Evolutionary conservation across 441 rosid species (phyloP).

Genomic region (Hura crepitans): DNA sequence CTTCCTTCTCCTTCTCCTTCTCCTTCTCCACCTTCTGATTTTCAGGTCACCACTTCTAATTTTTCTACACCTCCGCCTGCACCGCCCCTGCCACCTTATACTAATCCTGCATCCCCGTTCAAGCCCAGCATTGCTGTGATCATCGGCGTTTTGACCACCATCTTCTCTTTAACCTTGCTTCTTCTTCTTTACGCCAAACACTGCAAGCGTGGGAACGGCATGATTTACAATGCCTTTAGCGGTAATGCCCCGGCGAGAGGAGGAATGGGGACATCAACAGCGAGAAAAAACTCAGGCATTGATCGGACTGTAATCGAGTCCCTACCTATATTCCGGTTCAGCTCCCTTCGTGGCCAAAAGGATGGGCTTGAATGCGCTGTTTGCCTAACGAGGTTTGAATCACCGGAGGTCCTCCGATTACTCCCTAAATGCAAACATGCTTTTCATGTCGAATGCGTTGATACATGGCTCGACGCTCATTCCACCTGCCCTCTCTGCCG

Average conservation of each 20-base stretch:
- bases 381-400: constrained; percentile 59
- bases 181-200: constrained; percentile 74
- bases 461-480: constrained; percentile 95
- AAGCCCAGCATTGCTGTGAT: constrained; percentile 60
- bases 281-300: constrained; percentile 73
- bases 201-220: constrained; percentile 38
- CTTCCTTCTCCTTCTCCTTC: constrained; percentile 5
- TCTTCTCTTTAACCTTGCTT: constrained; percentile 72
- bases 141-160: constrained; percentile 54
- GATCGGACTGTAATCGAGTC: constrained; percentile 64
- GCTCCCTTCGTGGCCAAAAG: constrained; percentile 64
- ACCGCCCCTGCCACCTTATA: background rate
- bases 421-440: constrained; percentile 89
- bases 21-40: background rate
- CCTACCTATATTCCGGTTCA: constrained; percentile 76
- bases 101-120: constrained; percentile 34
- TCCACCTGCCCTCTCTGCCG: constrained; percentile 94
- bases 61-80: constrained; percentile 29
- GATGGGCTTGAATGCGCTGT: constrained; percentile 85
- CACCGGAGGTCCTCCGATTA: constrained; percentile 52
- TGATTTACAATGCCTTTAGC: background rate
- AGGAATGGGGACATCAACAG: background rate
- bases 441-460: constrained; percentile 87
- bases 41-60: background rate
- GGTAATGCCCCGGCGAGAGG: constrained; percentile 3